These are phyloP conservation scores for Zygoascus sp. DNA, from an alignment of 1,139 yeast species.

Conservation along the genomic window DNA sequence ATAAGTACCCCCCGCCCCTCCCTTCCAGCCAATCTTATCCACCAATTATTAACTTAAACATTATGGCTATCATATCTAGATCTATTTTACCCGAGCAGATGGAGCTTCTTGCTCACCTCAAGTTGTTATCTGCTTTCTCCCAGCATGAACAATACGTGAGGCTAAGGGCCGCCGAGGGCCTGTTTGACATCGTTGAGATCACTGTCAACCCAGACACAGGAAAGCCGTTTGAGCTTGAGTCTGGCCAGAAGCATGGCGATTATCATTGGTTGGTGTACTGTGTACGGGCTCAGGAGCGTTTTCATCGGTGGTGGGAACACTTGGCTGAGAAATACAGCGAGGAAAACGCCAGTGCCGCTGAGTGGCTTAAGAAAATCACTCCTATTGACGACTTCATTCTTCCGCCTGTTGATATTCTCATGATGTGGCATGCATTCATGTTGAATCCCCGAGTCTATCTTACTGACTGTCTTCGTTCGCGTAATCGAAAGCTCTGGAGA, in stretches of 20 bases:
- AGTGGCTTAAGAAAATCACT: conserved; percentile 4
- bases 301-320: conserved; percentile 30
- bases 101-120: conserved; percentile 33
- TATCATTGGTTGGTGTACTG: conserved; percentile 37
- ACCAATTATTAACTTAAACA: too few relatives aligned
- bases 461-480: conserved; percentile 34
- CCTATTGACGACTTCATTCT: conserved; percentile 16
- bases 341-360: conserved; percentile 2
- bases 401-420: conserved; percentile 40
- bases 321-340: conserved; percentile 10
- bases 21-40: too few relatives aligned
- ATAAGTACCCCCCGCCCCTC: too few relatives aligned
- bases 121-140: conserved; percentile 35
- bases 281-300: conserved; percentile 36
- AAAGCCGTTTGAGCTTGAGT: conserved; percentile 5
- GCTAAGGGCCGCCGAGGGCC: conserved; percentile 14
- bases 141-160: conserved; percentile 27
- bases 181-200: conserved; percentile 17
- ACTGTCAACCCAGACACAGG: background rate
- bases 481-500: conserved; percentile 28
- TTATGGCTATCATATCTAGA: background rate
- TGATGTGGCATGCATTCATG: conserved; percentile 42
- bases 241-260: conserved; percentile 15
- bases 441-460: conserved; percentile 34
- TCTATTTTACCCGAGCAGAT: background rate